A percentile compares a stretch with the other conserved stretches of the same genome.
Conservation (phyloP, 805 yeast genomes). For the Yarrowia alimentaria region DNA sequence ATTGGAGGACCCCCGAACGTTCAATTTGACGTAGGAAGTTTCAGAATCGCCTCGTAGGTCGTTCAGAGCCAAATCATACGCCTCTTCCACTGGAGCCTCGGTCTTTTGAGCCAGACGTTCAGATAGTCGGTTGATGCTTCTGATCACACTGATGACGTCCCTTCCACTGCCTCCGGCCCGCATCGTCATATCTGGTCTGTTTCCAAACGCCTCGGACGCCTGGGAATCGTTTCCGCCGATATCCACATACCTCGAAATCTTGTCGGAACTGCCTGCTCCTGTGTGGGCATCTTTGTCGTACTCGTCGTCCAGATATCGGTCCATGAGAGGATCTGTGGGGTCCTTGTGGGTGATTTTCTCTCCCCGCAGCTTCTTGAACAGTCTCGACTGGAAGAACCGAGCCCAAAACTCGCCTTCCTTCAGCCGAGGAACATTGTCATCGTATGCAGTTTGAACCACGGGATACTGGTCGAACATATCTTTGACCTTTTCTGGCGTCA, state of each 20-base stretch:
- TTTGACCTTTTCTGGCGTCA: slow-evolving; percentile 84
- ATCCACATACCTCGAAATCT: slow-evolving; percentile 71
- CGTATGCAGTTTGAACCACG: slow-evolving; percentile 80
- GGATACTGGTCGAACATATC: slow-evolving; percentile 93
- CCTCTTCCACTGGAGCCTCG: slow-evolving; percentile 11
- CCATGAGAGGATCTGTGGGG: slow-evolving; percentile 80
- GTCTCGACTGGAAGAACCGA: slow-evolving; percentile 83
- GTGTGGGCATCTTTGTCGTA: slow-evolving; percentile 42
- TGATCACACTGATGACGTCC: slow-evolving; percentile 72
- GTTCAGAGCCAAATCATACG: background rate
- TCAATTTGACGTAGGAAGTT: background rate
- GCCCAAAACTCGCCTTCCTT: slow-evolving; percentile 96
- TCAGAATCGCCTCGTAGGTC: slow-evolving; percentile 15
- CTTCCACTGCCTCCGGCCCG: slow-evolving; percentile 53
- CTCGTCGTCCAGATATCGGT: slow-evolving; percentile 63
- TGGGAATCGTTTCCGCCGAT: slow-evolving; percentile 78
- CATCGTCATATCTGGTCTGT: slow-evolving; percentile 89
- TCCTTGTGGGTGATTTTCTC: slow-evolving; percentile 74
- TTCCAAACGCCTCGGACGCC: slow-evolving; percentile 64
- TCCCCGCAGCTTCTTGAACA: slow-evolving; percentile 85
- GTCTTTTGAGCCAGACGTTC: slow-evolving; percentile 60
- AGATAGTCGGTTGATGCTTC: slow-evolving; percentile 86
- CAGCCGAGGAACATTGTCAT: slow-evolving; percentile 85
- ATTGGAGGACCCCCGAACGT: background rate
- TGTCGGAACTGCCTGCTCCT: slow-evolving; percentile 11